Percentiles rank a stretch among this genome's conserved stretches.
Evolutionary conservation across 495 filamentous ascomycete species (phyloP).

Genomic region (Saxispiralis lemnorum): DNA sequence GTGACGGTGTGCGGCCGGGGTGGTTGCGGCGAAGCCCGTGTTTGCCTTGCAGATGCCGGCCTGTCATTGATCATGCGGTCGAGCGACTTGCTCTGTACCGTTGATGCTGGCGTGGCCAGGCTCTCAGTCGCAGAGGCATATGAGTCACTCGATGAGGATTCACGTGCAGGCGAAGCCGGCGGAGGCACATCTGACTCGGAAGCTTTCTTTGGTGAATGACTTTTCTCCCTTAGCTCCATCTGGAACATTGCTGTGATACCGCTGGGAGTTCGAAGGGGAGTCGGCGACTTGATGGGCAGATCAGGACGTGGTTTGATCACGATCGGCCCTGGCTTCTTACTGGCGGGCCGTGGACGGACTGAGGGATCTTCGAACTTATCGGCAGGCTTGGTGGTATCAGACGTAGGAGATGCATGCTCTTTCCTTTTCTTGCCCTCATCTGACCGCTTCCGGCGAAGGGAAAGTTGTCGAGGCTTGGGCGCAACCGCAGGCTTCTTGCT

Average conservation of each 20-base stretch:
- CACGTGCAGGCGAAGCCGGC: not conserved
- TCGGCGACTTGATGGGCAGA: slow-evolving; percentile 11
- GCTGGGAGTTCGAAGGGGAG: slow-evolving; percentile 8
- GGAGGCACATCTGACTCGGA: too few species aligned
- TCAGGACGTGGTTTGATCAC: slow-evolving; percentile 2
- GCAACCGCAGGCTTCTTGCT: slow-evolving; percentile 1
- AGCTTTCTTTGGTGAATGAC: not conserved
- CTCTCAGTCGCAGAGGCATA: slow-evolving; percentile 14
- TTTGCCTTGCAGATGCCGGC: not conserved
- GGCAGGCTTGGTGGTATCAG: too few species aligned
- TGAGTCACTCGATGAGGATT: slow-evolving; percentile 2
- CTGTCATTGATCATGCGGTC: too few species aligned
- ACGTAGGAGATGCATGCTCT: too few species aligned
- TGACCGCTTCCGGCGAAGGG: not conserved
- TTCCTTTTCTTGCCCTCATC: not conserved
- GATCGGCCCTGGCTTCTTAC: slow-evolving; percentile 3
- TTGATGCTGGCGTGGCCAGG: not conserved
- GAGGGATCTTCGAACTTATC: too few species aligned
- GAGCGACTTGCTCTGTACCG: not conserved
- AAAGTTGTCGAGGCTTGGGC: slow-evolving; percentile 12
- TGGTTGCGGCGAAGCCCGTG: not conserved
- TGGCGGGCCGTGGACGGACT: not conserved
- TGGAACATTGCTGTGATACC: slow-evolving; percentile 14
- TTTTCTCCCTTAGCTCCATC: slow-evolving; percentile 8
- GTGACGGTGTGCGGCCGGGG: not conserved